Evolutionary conservation across 345 rosid genomes (phyloP).

Genomic region (Trapa bicornis): DNA sequence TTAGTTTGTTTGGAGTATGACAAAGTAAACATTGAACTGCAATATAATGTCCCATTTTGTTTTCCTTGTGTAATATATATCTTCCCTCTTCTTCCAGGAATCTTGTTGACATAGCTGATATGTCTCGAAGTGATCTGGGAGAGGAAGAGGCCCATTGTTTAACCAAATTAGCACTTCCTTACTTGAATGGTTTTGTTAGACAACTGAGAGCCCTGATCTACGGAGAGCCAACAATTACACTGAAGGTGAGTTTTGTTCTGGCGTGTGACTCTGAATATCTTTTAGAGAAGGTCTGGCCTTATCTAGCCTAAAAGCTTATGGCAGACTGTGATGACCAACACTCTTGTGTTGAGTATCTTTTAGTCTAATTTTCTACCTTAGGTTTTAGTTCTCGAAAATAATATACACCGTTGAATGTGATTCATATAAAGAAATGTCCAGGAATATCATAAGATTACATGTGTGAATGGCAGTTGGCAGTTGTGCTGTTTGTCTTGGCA

Average conservation of each 20-base stretch:
- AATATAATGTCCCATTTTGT: not conserved
- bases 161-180: constrained; percentile 56
- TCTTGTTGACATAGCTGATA: constrained; percentile 25
- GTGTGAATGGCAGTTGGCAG: constrained; percentile 65
- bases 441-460: constrained; percentile 12
- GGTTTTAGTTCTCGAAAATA: too few species aligned
- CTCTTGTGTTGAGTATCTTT: too few species aligned
- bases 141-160: constrained; percentile 76
- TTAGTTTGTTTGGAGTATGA: constrained; percentile 5
- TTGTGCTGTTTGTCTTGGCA: constrained; percentile 66
- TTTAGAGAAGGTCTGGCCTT: not conserved
- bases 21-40: too few species aligned
- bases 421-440: not conserved
- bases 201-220: constrained; percentile 69
- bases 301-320: too few species aligned
- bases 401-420: too few species aligned
- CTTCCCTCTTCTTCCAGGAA: constrained; percentile 26
- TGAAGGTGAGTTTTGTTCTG: constrained; percentile 42
- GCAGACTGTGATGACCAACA: too few species aligned
- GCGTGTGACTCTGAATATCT: not conserved
- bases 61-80: not conserved
- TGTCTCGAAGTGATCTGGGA: constrained; percentile 38
- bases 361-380: too few species aligned
- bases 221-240: constrained; percentile 83
- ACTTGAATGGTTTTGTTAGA: constrained; percentile 63